These are phyloP conservation scores for Selenicereus undatus DNA, from an alignment of 148 eudicot genomes.

Conservation along the genomic window DNA sequence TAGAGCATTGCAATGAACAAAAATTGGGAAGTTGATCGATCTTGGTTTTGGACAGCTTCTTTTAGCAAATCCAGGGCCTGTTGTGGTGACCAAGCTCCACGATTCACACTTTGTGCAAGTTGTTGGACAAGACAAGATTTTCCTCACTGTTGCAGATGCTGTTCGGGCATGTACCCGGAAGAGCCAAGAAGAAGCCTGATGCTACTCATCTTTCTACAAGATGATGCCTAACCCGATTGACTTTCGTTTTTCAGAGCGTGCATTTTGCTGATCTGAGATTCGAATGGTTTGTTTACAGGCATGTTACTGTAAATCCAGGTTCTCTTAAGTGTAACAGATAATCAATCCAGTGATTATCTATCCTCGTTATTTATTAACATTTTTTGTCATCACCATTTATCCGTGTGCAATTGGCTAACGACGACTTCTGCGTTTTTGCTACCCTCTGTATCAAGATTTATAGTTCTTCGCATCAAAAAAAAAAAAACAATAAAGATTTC, in stretches of 20 bases:
- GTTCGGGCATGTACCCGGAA: slow-evolving; percentile 32
- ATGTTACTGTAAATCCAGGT: no score
- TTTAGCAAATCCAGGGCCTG: slow-evolving; percentile 55
- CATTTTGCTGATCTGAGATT: not conserved
- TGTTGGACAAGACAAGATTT: slow-evolving; percentile 56
- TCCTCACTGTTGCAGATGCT: slow-evolving; percentile 56
- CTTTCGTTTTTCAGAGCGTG: not conserved
- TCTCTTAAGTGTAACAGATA: no score
- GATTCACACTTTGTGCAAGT: slow-evolving; percentile 34
- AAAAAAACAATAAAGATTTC: no score
- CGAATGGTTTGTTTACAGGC: no score
- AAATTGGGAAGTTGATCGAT: not conserved
- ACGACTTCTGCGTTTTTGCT: no score
- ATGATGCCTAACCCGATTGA: not conserved
- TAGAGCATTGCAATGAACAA: not conserved
- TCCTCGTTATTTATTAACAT: no score
- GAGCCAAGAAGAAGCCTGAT: slow-evolving; percentile 34
- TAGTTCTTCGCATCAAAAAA: no score
- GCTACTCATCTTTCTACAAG: no score
- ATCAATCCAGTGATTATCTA: no score
- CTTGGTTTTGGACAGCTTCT: slow-evolving; percentile 36
- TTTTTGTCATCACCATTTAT: no score
- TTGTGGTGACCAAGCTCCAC: slow-evolving; percentile 52
- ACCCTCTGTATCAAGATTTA: no score
- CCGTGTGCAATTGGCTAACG: no score